Base-by-base conservation (phyloP, 1,284 basidiomycete species). In the Marasmius fiardii region DNA sequence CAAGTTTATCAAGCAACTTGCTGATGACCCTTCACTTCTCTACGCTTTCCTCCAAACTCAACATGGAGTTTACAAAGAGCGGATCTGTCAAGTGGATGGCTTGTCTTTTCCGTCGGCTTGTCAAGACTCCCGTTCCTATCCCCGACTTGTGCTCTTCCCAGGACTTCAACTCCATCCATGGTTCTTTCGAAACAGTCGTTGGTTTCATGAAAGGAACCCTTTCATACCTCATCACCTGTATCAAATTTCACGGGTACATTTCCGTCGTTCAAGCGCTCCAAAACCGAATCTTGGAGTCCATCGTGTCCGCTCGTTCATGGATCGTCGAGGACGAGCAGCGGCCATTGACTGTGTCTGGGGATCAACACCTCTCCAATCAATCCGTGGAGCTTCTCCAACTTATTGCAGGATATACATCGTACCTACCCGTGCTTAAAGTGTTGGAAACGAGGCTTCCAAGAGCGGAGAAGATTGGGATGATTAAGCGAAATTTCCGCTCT, bases 131-230 rank as follows among this genome's bases (percentile, higher is more conserved):
- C n/a, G n/a, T n/a, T n/a, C n/a, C n/a, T n/a, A n/a, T n/a, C n/a
- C n/a, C n/a, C n/a, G n/a, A n/a, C n/a, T n/a, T n/a, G n/a, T n/a
- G n/a, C n/a, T n/a, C n/a, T n/a, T n/a, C n/a, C n/a, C n/a, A n/a
- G n/a, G n/a, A n/a, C n/a, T n/a, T n/a, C n/a, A n/a, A n/a, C 8
- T 47, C 16, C 44, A 5, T 12, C n/a, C 35, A 11, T 37, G 21
- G 28, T 14, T 23, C 44, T 10, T 24, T 20, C 23, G 20, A 26
- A 23, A 26, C 18, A 10, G 44, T 47, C 7, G n/a, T 47, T 47
- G 44, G 44, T 16, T 47, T 47, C 44, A 47, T 47, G 44, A 47
- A 47, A n/a, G 44, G 44, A 16, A 24, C 21, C 26, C 23, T 47
- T 11, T 47, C 44, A 6, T 47, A 47, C 44, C 23, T 47, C 44